Conservation (phyloP, 306 rosid species). For the Morella rubra region DNA sequence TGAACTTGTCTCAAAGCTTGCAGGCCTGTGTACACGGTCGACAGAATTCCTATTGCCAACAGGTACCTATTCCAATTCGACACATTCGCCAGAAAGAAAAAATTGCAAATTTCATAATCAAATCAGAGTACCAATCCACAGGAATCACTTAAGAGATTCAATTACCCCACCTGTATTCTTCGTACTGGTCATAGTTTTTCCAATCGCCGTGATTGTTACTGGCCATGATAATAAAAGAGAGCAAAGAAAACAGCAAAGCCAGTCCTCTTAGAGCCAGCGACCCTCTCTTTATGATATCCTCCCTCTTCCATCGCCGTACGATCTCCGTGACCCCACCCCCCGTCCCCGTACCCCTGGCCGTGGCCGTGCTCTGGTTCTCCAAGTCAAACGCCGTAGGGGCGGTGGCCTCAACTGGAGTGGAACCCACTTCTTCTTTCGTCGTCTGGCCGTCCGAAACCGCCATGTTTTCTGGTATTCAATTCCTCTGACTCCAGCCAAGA, state of each 20-base stretch:
- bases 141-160: neutral
- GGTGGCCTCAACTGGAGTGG: no score
- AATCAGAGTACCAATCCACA: conserved; percentile 18
- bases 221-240: conserved; percentile 57
- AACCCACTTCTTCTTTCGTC: no score
- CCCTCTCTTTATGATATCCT: conserved; percentile 55
- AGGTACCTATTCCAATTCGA: conserved; percentile 47
- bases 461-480: no score
- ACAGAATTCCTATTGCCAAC: conserved; percentile 51
- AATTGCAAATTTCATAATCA: neutral
- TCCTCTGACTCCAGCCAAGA: no score
- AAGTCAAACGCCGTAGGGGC: no score
- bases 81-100: neutral
- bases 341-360: no score
- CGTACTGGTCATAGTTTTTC: conserved; percentile 55
- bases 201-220: conserved; percentile 64
- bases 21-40: conserved; percentile 46
- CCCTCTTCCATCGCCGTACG: conserved; percentile 61
- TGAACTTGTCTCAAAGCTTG: conserved; percentile 47
- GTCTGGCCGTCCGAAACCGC: no score
- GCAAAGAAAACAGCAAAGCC: conserved; percentile 56
- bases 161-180: conserved; percentile 14
- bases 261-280: conserved; percentile 52
- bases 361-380: no score
- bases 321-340: neutral